Base-by-base conservation (phyloP, 768 basidiomycete species). In the Baorangia bicolor region DNA sequence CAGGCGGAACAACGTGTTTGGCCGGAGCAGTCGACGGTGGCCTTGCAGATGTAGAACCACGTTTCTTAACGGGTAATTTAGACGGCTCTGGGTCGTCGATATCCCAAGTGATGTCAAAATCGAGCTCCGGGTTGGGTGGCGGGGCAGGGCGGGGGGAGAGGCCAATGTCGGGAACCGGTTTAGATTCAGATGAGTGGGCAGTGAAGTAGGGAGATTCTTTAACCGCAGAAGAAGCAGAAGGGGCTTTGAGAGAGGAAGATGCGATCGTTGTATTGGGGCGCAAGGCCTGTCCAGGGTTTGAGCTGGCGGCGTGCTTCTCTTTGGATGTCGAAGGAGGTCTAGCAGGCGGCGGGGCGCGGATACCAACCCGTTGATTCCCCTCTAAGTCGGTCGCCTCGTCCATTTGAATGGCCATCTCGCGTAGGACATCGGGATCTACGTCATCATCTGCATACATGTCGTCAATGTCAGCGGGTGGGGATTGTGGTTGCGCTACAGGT, bases 1-100 rank as follows among this genome's bases (percentile, higher is more conserved):
- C 46, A 13, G 37, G 47, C 30, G 38, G 56, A 41, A 37, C n/a
- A 12, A n/a, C 40, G 13, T 34, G 49, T 44, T 49, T 57, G 21
- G 47, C 25, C 30, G 55, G 28, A 27, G 38, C 33, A 46, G 43
- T 31, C 30, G 50, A 16, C 1, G 33, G 38, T 18, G 23, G 39
- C 10, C 21, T 47, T 38, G 55, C 39, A 59, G 66, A 55, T 48
- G 61, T 41, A 50, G 60, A 52, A 20, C 47, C 42, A 30, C 42
- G 27, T 49, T 51, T 48, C 51, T 59, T 49, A 8, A 27, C 40
- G 5, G 50, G 51, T 18, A 46, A 1, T 21, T 53, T 49, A 14
- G 64, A 57, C 20, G 58, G 44, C 2, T 67, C 69, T n/a, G 69
- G 62, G 28, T 74, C 69, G 28, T 72, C 71, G 28, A 66, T 65